Conservation (phyloP, 352 stramenopile species). For the Pythium sp. region DNA sequence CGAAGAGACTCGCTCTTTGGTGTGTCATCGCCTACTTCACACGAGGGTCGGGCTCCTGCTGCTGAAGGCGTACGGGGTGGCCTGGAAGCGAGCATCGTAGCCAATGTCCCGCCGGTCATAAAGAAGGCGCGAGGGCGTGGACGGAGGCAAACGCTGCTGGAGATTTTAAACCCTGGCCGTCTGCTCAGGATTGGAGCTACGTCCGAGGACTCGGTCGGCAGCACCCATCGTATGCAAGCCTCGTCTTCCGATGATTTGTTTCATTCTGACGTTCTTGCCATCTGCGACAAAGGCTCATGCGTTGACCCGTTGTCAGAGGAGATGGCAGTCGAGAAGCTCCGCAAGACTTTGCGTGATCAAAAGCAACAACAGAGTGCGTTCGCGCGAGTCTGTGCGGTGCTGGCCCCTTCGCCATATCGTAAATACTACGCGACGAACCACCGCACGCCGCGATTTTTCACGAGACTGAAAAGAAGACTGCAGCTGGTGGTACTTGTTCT, state of each 20-base stretch:
- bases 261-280: not conserved
- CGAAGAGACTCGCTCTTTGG: slow-evolving; percentile 4
- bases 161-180: not conserved
- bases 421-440: slow-evolving; percentile 1
- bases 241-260: not conserved
- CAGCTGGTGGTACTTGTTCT: slow-evolving; percentile 31
- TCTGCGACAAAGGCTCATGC: slow-evolving; percentile 7
- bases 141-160: slow-evolving; percentile 11
- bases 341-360: slow-evolving; percentile 7
- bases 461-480: slow-evolving; percentile 12
- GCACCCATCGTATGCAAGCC: not conserved
- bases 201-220: not conserved
- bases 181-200: slow-evolving; percentile 10
- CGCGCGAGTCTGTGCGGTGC: not conserved
- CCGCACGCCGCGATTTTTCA: not conserved
- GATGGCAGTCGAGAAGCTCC: slow-evolving; percentile 22
- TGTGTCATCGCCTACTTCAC: not conserved
- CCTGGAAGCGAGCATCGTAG: not conserved
- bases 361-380: slow-evolving; percentile 1
- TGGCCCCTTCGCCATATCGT: not conserved
- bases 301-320: slow-evolving; percentile 29
- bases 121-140: slow-evolving; percentile 1
- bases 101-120: not conserved
- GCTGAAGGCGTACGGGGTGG: not conserved
- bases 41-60: not conserved